Evolutionary conservation across 2,329 filamentous ascomycete species (phyloP).

Genomic region (Botrytis paeoniae): DNA sequence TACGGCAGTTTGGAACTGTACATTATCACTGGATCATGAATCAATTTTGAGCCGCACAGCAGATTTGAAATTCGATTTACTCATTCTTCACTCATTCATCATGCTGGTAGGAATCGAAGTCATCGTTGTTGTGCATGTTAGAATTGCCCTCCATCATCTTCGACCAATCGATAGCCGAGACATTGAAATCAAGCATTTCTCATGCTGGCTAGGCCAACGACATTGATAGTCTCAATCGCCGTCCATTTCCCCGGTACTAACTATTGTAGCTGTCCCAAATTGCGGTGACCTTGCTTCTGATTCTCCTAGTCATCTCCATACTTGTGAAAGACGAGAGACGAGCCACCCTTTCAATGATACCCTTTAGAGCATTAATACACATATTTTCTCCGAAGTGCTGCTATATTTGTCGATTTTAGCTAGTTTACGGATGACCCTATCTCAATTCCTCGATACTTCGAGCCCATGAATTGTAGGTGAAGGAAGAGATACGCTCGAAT

Average conservation of each 20-base stretch:
- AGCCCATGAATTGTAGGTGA: background rate
- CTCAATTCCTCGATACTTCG: background rate
- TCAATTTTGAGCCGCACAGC: background rate
- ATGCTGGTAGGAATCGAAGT: background rate
- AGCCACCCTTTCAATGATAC: background rate
- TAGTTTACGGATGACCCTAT: background rate
- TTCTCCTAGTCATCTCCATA: background rate
- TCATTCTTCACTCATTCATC: background rate
- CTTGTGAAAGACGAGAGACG: background rate
- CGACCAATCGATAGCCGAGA: background rate
- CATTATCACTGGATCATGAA: background rate
- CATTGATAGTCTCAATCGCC: background rate
- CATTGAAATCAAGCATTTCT: background rate
- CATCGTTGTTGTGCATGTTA: background rate
- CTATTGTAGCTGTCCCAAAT: background rate
- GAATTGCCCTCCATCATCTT: background rate
- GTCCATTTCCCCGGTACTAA: background rate
- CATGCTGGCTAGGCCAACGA: background rate
- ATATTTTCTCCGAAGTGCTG: background rate
- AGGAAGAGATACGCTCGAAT: background rate
- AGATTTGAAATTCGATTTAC: background rate
- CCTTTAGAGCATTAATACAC: background rate
- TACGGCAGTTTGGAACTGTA: background rate
- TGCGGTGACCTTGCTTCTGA: background rate
- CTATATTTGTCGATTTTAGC: background rate